Conservation (phyloP, 495 filamentous ascomycete genomes). For the Penicillium mononematosum region DNA sequence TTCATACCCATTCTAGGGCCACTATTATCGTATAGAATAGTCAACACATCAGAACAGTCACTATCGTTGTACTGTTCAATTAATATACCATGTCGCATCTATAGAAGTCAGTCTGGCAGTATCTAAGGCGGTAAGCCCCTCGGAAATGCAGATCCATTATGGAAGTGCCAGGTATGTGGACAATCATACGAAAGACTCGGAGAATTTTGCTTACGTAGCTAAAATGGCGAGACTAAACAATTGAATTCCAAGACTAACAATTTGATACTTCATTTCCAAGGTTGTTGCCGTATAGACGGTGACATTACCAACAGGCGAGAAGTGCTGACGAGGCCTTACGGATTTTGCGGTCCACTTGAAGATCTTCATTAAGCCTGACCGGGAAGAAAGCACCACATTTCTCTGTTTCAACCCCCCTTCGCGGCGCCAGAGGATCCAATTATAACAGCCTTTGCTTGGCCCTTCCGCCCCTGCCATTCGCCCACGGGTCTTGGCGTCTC, state of each 20-base stretch:
- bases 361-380: neutral
- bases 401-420: constrained; percentile 6
- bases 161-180: neutral
- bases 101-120: neutral
- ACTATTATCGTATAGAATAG: neutral
- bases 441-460: neutral
- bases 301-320: neutral
- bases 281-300: neutral
- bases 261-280: neutral
- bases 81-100: neutral
- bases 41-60: neutral
- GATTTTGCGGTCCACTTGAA: neutral
- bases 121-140: neutral
- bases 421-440: constrained; percentile 6
- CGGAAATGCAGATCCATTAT: neutral
- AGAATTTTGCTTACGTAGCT: neutral
- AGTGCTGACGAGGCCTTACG: constrained; percentile 11
- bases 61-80: neutral
- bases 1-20: neutral
- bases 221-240: neutral
- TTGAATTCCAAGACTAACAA: neutral
- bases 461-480: neutral
- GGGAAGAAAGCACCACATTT: constrained; percentile 3
- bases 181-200: neutral
- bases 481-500: neutral